Conservation (phyloP, 2,329 filamentous ascomycete genomes). For the Cercospora beticola region DNA sequence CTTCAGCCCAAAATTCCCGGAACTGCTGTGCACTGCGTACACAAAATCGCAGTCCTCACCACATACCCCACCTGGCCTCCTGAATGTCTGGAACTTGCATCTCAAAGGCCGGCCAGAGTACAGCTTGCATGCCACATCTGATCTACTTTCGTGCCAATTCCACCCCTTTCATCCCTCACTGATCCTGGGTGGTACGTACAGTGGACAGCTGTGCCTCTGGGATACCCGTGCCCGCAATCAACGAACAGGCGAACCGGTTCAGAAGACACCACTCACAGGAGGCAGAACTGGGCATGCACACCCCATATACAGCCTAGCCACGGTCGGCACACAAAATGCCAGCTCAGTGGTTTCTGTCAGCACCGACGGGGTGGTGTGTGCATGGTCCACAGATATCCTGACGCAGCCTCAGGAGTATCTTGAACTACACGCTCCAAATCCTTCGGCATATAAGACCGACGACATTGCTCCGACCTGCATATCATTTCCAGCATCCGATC, state of each 20-base stretch:
- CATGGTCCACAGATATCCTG: constrained; percentile 97
- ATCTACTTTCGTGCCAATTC: constrained; percentile 93
- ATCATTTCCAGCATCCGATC: constrained; percentile 90
- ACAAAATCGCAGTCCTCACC: constrained; percentile 71
- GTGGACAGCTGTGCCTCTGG: constrained; percentile 94
- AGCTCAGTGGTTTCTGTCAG: constrained; percentile 98
- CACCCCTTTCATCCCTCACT: constrained; percentile 98
- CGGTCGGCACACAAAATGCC: constrained; percentile 96
- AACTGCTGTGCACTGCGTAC: constrained; percentile 89
- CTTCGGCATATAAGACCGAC: constrained; percentile 71
- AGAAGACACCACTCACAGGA: constrained; percentile 93
- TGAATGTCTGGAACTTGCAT: constrained; percentile 96
- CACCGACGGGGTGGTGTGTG: constrained; percentile 93
- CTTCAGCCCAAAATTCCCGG: constrained; percentile 88
- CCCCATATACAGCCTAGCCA: constrained; percentile 90
- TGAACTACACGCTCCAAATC: constrained; percentile 79
- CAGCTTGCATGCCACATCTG: constrained; percentile 92
- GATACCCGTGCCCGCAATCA: constrained; percentile 77
- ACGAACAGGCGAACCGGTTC: constrained; percentile 71
- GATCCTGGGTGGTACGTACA: constrained; percentile 94
- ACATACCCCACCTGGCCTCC: constrained; percentile 84
- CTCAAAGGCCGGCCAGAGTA: constrained; percentile 94
- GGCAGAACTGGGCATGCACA: constrained; percentile 80
- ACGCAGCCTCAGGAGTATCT: constrained; percentile 93
- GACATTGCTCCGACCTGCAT: constrained; percentile 93